Evolutionary conservation across 768 basidiomycete genomes (phyloP).

Genomic region (Mycena filopes): DNA sequence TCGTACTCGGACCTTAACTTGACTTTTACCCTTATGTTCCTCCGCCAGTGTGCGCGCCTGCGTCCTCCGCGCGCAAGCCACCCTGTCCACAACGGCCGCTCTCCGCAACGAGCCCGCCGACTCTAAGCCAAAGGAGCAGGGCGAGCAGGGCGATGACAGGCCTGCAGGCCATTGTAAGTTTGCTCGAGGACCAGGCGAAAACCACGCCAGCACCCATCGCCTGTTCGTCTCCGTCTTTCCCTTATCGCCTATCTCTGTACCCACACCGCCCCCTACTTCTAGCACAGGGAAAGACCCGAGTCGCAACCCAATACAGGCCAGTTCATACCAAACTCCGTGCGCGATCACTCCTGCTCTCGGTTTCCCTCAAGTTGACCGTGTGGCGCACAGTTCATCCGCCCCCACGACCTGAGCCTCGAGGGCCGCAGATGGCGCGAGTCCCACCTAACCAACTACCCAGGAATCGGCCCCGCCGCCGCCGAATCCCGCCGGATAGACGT

Average conservation of each 20-base stretch:
- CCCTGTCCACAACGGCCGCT: conserved; percentile 16
- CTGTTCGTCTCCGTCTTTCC: not conserved
- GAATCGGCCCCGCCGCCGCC: conserved; percentile 65
- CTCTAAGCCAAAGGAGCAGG: too few relatives aligned
- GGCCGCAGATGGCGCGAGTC: conserved; percentile 43
- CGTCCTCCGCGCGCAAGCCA: not conserved
- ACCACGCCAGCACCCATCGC: not conserved
- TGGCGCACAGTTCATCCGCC: conserved; percentile 59
- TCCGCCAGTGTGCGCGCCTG: conserved; percentile 10
- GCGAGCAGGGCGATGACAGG: too few relatives aligned
- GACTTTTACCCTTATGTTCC: conserved; percentile 8
- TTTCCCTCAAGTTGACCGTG: not conserved
- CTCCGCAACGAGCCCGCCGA: not conserved
- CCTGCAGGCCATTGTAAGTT: not conserved
- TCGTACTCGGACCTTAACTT: too few relatives aligned
- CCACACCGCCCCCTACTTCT: not conserved
- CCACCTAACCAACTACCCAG: conserved; percentile 42
- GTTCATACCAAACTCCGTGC: conserved; percentile 38
- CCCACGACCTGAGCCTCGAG: conserved; percentile 54
- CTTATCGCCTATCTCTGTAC: not conserved
- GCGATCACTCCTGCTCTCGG: not conserved
- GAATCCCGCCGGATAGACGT: conserved; percentile 69
- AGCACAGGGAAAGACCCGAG: not conserved
- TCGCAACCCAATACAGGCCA: conserved; percentile 28
- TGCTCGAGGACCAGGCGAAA: not conserved